Evolutionary conservation across 2,329 filamentous ascomycete species (phyloP).

Genomic region (Capronia americana): DNA sequence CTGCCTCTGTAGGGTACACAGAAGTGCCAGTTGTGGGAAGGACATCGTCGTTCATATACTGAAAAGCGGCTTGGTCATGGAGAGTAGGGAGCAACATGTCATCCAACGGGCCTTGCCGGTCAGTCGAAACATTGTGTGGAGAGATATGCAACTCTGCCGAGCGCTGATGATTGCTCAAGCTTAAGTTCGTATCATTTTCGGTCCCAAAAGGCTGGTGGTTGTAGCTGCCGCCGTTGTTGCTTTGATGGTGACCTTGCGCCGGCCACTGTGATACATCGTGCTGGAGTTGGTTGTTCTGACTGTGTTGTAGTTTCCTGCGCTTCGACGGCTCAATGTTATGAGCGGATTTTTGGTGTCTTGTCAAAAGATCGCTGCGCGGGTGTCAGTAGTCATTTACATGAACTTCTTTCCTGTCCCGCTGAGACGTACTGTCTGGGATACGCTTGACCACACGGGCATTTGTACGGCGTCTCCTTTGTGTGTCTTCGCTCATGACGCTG

Average conservation of each 20-base stretch:
- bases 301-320: not conserved
- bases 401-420: not conserved
- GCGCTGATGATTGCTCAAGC: not conserved
- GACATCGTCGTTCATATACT: not conserved
- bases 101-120: not conserved
- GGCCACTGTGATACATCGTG: not conserved
- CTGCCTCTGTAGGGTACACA: not conserved
- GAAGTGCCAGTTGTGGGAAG: not conserved
- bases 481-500: slow-evolving; percentile 19
- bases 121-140: not conserved
- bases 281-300: not conserved
- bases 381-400: not conserved
- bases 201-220: not conserved
- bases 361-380: slow-evolving; percentile 8
- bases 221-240: not conserved
- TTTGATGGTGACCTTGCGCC: not conserved
- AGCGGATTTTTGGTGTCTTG: slow-evolving; percentile 1
- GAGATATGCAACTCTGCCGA: not conserved
- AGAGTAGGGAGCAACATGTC: not conserved
- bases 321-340: not conserved
- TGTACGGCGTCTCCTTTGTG: slow-evolving; percentile 18
- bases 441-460: slow-evolving; percentile 15
- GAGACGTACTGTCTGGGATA: slow-evolving; percentile 9
- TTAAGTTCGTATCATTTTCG: not conserved
- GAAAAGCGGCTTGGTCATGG: not conserved